phyloP scores from a whole-genome alignment of 2,329 filamentous ascomycete genomes.

The Berkeleyomyces basicola region DNA sequence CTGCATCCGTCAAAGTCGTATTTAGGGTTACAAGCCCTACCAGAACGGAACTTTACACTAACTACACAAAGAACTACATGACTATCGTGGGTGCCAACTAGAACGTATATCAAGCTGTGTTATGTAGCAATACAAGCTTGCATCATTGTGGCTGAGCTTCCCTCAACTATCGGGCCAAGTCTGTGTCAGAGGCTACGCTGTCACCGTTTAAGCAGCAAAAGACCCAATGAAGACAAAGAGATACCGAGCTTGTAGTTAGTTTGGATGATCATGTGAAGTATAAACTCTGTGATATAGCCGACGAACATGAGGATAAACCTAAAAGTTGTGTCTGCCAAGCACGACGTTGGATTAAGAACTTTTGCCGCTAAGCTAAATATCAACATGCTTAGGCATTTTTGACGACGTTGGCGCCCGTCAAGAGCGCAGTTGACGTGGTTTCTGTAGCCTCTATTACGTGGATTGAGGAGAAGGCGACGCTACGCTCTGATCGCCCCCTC shows the following conservation, averaged over 20 bases:
- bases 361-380: neutral
- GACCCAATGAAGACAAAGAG: no score
- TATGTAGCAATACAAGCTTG: neutral
- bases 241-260: neutral
- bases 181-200: neutral
- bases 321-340: neutral
- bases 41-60: neutral
- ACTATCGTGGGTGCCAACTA: neutral
- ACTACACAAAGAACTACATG: fast-evolving
- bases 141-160: neutral
- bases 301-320: neutral
- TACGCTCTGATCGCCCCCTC: neutral
- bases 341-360: neutral
- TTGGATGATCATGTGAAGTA: neutral
- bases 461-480: neutral
- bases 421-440: neutral
- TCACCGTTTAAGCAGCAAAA: no score
- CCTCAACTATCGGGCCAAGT: neutral
- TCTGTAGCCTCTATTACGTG: neutral
- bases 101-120: neutral
- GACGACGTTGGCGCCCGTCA: neutral
- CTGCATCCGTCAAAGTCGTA: neutral
- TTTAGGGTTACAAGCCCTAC: neutral
- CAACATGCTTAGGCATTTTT: neutral
- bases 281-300: neutral